phyloP scores from a whole-genome alignment of 495 filamentous ascomycete genomes.

The Neurospora terricola region DNA sequence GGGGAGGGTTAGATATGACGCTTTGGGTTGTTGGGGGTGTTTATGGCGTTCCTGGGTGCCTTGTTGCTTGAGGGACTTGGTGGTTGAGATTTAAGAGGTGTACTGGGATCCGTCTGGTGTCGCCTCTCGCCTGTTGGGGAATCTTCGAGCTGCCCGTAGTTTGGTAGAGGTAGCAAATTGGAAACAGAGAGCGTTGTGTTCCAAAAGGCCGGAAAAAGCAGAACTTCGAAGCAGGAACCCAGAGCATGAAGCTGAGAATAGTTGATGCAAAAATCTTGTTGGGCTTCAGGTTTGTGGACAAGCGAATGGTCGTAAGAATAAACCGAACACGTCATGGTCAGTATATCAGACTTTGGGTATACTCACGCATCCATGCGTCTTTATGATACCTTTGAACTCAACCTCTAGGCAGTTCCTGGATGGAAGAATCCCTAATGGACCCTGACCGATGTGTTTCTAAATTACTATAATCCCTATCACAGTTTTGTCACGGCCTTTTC shows the following conservation, averaged over 20 bases:
- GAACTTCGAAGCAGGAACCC: background rate
- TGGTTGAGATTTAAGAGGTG: background rate
- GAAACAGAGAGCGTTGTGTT: background rate
- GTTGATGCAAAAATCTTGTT: background rate
- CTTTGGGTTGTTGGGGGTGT: constrained; percentile 19
- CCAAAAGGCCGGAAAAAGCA: background rate
- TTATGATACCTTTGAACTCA: background rate
- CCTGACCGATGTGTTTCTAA: background rate
- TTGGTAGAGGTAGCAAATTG: background rate
- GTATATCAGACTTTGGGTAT: background rate
- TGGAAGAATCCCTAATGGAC: background rate
- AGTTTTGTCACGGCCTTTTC: background rate
- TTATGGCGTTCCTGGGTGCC: background rate
- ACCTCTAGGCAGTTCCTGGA: background rate
- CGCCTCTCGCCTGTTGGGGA: background rate
- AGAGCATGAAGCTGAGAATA: background rate
- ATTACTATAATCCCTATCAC: background rate
- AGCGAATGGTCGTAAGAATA: background rate
- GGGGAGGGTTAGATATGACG: background rate
- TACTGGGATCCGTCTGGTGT: background rate
- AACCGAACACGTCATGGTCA: background rate
- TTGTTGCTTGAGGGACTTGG: background rate
- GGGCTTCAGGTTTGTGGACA: background rate
- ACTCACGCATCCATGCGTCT: background rate
- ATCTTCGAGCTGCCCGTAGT: background rate